phyloP scores from a whole-genome alignment of 495 filamentous ascomycete species.

The Aspergillus baeticus region DNA sequence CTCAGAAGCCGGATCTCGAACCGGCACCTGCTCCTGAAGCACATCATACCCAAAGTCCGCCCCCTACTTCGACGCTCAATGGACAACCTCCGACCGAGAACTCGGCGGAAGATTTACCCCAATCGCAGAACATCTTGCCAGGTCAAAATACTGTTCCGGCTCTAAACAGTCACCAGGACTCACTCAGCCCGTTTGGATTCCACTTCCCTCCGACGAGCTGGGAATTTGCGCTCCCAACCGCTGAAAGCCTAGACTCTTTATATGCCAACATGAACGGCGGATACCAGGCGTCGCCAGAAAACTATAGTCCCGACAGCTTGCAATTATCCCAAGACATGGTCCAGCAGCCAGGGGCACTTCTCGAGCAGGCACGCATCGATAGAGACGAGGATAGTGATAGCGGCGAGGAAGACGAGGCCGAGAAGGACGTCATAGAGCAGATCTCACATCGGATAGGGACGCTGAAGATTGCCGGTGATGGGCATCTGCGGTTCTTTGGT shows the following conservation, averaged over 20 bases:
- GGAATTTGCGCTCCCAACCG: slow-evolving; percentile 44
- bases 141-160: slow-evolving; percentile 18
- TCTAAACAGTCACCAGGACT: slow-evolving; percentile 17
- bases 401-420: slow-evolving; percentile 45
- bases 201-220: slow-evolving; percentile 33
- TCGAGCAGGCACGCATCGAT: slow-evolving; percentile 21
- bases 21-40: slow-evolving; percentile 5
- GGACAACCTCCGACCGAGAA: slow-evolving; percentile 14
- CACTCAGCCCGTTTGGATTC: slow-evolving; percentile 26
- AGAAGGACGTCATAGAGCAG: slow-evolving; percentile 47
- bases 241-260: slow-evolving; percentile 40
- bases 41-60: slow-evolving; percentile 23
- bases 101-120: slow-evolving; percentile 8
- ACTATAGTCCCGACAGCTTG: slow-evolving; percentile 30
- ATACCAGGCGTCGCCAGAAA: slow-evolving; percentile 21
- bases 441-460: slow-evolving; percentile 48
- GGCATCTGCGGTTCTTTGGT: slow-evolving; percentile 49
- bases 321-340: slow-evolving; percentile 35
- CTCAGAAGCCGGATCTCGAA: not conserved
- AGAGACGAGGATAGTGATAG: slow-evolving; percentile 38
- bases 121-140: slow-evolving; percentile 16
- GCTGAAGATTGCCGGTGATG: slow-evolving; percentile 48
- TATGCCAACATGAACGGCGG: slow-evolving; percentile 37
- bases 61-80: slow-evolving; percentile 11
- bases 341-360: slow-evolving; percentile 31